A percentile compares a stretch with the other conserved stretches of the same genome.
These are phyloP conservation scores for Ogataea paraovalis DNA, from an alignment of 805 yeast species.

Conservation along the genomic window DNA sequence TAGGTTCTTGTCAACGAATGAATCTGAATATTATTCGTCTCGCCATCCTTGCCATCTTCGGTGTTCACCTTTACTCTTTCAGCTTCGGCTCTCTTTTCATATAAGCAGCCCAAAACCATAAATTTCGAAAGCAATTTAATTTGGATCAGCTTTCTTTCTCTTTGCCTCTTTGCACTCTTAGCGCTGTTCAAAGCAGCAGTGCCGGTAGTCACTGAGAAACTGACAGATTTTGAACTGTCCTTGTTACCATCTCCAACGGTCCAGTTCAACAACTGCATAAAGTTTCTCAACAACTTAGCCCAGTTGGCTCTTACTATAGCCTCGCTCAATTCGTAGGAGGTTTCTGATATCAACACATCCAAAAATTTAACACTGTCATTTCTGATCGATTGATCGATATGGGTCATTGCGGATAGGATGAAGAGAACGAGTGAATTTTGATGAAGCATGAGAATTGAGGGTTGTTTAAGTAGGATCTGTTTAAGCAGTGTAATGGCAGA, in stretches of 20 bases:
- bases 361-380: constrained; percentile 71
- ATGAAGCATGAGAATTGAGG: constrained; percentile 57
- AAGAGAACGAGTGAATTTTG: constrained; percentile 61
- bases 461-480: constrained; percentile 45
- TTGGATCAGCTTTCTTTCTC: constrained; percentile 33
- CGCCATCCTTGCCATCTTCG: not conserved
- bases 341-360: constrained; percentile 50
- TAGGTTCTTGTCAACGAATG: constrained; percentile 52
- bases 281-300: constrained; percentile 63
- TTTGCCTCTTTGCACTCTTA: constrained; percentile 31
- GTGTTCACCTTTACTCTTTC: not conserved
- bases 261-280: constrained; percentile 76
- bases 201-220: constrained; percentile 25
- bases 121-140: constrained; percentile 34
- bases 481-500: constrained; percentile 46
- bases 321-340: constrained; percentile 35
- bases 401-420: constrained; percentile 90
- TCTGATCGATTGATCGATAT: constrained; percentile 72
- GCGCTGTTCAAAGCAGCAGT: constrained; percentile 14
- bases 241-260: constrained; percentile 35
- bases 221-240: constrained; percentile 15
- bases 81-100: constrained; percentile 9
- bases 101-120: constrained; percentile 23
- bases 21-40: constrained; percentile 17
- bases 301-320: constrained; percentile 61